These are phyloP conservation scores for Canavalia ensiformis DNA, from an alignment of 306 rosid genomes.

Conservation along the genomic window DNA sequence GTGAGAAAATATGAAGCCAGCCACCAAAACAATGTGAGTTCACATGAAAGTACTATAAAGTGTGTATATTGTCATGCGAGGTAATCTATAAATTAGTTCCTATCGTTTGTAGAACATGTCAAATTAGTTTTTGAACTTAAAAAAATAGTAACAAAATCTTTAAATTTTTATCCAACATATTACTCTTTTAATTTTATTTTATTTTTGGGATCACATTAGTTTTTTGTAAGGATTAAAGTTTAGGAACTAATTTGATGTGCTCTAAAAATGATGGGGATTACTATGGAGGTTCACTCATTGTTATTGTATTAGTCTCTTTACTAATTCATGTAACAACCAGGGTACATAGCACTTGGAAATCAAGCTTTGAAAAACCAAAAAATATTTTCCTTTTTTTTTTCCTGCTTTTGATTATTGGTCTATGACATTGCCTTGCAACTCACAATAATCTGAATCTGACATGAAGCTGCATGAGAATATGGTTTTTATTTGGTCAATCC, in stretches of 20 bases:
- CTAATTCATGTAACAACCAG: not conserved
- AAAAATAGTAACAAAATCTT: too few species aligned
- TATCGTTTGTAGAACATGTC: too few species aligned
- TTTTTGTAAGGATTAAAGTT: too few species aligned
- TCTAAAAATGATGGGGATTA: too few species aligned
- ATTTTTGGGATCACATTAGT: too few species aligned
- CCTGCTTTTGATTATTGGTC: not conserved
- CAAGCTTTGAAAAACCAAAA: not conserved
- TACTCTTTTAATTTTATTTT: too few species aligned
- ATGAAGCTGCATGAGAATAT: not conserved
- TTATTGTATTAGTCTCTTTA: not conserved
- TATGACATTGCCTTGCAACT: not conserved
- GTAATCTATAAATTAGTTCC: too few species aligned
- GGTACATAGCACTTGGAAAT: not conserved
- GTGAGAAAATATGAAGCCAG: conserved; percentile 10
- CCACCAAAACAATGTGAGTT: not conserved
- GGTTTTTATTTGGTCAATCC: not conserved
- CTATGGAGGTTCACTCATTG: too few species aligned
- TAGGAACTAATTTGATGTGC: too few species aligned
- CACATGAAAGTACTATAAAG: not conserved
- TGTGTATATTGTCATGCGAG: not conserved
- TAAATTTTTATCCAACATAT: too few species aligned
- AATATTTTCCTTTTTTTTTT: not conserved
- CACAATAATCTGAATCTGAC: not conserved
- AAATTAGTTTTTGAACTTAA: too few species aligned